Conservation (phyloP, 2,329 filamentous ascomycete genomes). For the Neurospora crassa region DNA sequence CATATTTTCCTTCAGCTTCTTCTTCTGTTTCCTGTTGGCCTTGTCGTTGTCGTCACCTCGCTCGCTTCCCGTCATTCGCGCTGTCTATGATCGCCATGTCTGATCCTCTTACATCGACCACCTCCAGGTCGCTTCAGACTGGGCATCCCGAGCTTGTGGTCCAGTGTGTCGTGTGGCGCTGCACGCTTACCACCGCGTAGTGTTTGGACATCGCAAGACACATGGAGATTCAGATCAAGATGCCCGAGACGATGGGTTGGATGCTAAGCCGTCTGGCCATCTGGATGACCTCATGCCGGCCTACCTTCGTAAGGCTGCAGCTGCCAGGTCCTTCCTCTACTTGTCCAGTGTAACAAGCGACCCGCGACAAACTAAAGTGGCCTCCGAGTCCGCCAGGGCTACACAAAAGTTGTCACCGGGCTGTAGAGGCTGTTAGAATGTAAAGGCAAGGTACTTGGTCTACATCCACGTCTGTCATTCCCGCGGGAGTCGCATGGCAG, state of each 20-base stretch:
- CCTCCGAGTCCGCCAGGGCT: not conserved
- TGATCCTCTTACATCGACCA: not conserved
- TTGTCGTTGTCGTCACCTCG: not conserved
- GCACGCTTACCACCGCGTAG: not conserved
- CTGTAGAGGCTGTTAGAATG: not conserved
- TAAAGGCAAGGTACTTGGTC: not conserved
- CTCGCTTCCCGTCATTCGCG: not conserved
- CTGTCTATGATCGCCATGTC: not conserved
- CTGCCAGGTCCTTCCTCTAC: not conserved
- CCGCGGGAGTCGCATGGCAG: not conserved
- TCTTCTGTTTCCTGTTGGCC: not conserved
- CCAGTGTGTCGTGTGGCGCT: not conserved
- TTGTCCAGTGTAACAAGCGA: not conserved
- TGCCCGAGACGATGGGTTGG: not conserved
- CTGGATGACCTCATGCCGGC: not conserved
- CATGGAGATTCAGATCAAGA: not conserved
- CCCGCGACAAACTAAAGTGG: not conserved
- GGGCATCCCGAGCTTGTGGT: not conserved
- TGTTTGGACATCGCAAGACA: not conserved
- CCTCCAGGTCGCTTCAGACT: not conserved
- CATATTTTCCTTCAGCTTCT: not conserved
- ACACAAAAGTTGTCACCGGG: not conserved
- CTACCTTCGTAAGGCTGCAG: not conserved
- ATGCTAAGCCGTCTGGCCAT: not conserved
- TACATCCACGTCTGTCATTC: not conserved